Conservation (phyloP, 495 filamentous ascomycete species). For the Lichenothelia convexa region DNA sequence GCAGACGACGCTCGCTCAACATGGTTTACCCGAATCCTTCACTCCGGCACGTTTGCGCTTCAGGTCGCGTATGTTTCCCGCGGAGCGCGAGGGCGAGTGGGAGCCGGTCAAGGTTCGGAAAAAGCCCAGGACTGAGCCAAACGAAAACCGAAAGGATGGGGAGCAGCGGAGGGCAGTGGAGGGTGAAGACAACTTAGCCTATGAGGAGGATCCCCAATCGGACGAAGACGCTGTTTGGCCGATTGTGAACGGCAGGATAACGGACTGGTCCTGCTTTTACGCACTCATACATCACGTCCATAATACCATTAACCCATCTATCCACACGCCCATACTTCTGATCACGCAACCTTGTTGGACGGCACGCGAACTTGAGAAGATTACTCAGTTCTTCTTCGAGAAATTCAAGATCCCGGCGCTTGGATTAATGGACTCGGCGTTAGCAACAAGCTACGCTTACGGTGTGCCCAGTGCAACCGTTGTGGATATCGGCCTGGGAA, state of each 20-base stretch:
- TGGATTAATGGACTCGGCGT: constrained; percentile 64
- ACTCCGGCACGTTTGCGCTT: constrained; percentile 68
- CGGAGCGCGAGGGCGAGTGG: constrained; percentile 58
- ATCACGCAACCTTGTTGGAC: constrained; percentile 79
- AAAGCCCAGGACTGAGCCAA: constrained; percentile 30
- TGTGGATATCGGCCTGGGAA: constrained; percentile 75
- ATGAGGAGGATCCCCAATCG: constrained; percentile 73
- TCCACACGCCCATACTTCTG: constrained; percentile 85
- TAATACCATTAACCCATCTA: constrained; percentile 66
- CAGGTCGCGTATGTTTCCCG: constrained; percentile 84
- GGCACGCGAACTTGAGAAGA: constrained; percentile 55
- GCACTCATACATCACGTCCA: constrained; percentile 78
- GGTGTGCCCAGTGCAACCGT: constrained; percentile 59
- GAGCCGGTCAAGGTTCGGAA: constrained; percentile 64
- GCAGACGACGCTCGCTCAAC: constrained; percentile 80
- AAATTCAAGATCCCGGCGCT: constrained; percentile 89
- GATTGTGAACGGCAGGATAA: constrained; percentile 64
- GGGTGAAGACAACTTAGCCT: constrained; percentile 32
- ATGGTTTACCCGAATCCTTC: constrained; percentile 79
- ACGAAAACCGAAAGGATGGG: constrained; percentile 9
- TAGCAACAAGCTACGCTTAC: constrained; percentile 70
- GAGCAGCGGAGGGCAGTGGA: constrained; percentile 18
- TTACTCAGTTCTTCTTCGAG: constrained; percentile 89
- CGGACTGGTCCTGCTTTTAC: constrained; percentile 78
- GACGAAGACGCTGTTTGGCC: constrained; percentile 83